A percentile compares a stretch with the other conserved stretches of the same genome.
phyloP scores from a whole-genome alignment of 306 rosid genomes.

The Rosa lucieae region DNA sequence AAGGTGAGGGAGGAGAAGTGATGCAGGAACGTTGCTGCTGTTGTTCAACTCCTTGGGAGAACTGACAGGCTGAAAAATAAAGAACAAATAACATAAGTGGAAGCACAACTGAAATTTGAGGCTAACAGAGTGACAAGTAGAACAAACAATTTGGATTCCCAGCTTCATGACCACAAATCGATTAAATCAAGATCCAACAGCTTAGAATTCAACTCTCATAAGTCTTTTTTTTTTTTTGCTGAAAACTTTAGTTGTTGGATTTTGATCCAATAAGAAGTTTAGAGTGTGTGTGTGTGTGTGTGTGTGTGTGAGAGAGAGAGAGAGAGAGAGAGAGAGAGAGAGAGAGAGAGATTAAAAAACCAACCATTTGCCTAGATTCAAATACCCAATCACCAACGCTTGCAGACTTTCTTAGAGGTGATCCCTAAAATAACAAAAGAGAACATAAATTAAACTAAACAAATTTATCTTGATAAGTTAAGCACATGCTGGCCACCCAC shows the following conservation, averaged over 20 bases:
- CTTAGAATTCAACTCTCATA: neutral
- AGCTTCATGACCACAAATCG: neutral
- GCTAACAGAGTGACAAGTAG: neutral
- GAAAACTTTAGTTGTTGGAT: neutral
- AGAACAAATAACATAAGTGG: conserved; percentile 15
- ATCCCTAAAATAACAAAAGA: conserved; percentile 57
- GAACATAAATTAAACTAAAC: conserved; percentile 26
- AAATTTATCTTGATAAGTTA: conserved; percentile 12
- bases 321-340: neutral
- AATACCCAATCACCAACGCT: conserved; percentile 94
- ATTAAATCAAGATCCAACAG: neutral
- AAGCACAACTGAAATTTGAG: neutral
- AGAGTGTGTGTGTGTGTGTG: no score
- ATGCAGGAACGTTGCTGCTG: conserved; percentile 52
- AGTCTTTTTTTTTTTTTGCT: neutral
- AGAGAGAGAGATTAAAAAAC: conserved; percentile 28
- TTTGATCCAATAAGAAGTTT: no score
- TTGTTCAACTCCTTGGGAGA: conserved; percentile 65
- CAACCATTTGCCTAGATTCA: conserved; percentile 79
- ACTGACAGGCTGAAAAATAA: conserved; percentile 51
- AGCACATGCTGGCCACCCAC: conserved; percentile 46
- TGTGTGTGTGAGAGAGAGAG: neutral
- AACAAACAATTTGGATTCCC: neutral
- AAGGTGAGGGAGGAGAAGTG: conserved; percentile 79
- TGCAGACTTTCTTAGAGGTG: conserved; percentile 86